Evolutionary conservation across 305 asterid species (phyloP).

Genomic region (Lippia alba): DNA sequence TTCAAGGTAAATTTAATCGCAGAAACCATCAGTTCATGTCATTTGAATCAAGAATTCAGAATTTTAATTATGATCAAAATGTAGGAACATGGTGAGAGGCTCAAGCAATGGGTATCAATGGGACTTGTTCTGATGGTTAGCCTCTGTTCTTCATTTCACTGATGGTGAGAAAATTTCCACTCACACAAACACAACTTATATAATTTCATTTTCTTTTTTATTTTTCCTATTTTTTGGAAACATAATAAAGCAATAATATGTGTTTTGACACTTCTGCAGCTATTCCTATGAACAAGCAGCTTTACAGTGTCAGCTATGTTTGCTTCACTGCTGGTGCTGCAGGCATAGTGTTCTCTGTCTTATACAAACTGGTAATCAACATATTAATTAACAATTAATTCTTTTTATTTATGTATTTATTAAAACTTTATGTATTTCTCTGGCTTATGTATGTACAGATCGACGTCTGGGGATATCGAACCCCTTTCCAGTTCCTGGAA

Average conservation of each 20-base stretch:
- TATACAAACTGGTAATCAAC: slow-evolving; percentile 64
- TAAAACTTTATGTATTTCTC: not conserved
- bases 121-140: slow-evolving; percentile 59
- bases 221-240: not conserved
- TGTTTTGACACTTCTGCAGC: slow-evolving; percentile 40
- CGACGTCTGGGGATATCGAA: slow-evolving; percentile 63
- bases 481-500: slow-evolving; percentile 76
- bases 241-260: not conserved
- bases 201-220: too few species aligned
- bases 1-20: slow-evolving; percentile 50
- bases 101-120: slow-evolving; percentile 85
- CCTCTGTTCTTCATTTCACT: slow-evolving; percentile 74
- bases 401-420: too few species aligned
- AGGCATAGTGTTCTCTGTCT: slow-evolving; percentile 74
- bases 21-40: not conserved
- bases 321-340: slow-evolving; percentile 92
- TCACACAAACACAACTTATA: not conserved
- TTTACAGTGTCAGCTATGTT: slow-evolving; percentile 82
- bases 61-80: not conserved
- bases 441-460: slow-evolving; percentile 47
- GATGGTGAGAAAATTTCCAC: slow-evolving; percentile 53
- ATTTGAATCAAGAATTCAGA: not conserved
- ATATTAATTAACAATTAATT: too few species aligned
- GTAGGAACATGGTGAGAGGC: slow-evolving; percentile 81
- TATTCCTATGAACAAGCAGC: slow-evolving; percentile 87